Evolutionary conservation across 805 yeast species (phyloP).

Genomic region (Sungouiozyma intestinalis): DNA sequence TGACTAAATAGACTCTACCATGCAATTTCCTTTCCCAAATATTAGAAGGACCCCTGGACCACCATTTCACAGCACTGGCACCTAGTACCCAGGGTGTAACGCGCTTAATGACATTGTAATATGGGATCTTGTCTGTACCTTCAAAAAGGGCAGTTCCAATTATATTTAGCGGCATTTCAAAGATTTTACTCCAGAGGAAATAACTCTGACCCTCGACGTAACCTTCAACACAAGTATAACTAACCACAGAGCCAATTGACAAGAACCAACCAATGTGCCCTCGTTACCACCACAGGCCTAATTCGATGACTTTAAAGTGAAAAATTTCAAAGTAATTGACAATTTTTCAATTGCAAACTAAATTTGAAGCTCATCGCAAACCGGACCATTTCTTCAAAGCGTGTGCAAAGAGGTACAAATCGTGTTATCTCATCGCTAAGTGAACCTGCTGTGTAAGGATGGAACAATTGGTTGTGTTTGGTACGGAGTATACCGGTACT

Average conservation of each 20-base stretch:
- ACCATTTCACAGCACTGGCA: constrained; percentile 48
- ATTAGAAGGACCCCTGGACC: constrained; percentile 69
- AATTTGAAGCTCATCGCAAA: constrained; percentile 17
- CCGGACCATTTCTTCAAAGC: constrained; percentile 6
- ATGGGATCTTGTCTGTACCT: constrained; percentile 70
- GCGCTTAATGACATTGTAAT: constrained; percentile 47
- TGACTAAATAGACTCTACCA: constrained; percentile 71
- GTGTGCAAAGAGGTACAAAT: neutral
- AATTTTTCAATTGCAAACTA: constrained; percentile 5
- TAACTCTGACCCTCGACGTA: too few relatives aligned
- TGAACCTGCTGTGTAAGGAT: neutral
- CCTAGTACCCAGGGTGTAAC: constrained; percentile 47
- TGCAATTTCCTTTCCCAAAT: constrained; percentile 91
- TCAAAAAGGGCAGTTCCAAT: constrained; percentile 56
- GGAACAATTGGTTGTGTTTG: constrained; percentile 24
- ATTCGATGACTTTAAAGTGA: constrained; percentile 1
- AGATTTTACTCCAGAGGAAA: neutral
- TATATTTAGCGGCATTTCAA: constrained; percentile 73
- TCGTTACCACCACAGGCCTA: too few relatives aligned
- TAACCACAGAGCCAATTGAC: too few relatives aligned
- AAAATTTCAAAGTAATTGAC: neutral
- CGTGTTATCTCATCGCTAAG: neutral
- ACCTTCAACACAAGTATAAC: too few relatives aligned
- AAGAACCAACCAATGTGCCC: too few relatives aligned
- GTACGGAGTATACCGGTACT: constrained; percentile 22